Percentiles rank a stretch among this genome's conserved stretches.
phyloP scores from a whole-genome alignment of 768 basidiomycete species.

The Suillus variegatus region DNA sequence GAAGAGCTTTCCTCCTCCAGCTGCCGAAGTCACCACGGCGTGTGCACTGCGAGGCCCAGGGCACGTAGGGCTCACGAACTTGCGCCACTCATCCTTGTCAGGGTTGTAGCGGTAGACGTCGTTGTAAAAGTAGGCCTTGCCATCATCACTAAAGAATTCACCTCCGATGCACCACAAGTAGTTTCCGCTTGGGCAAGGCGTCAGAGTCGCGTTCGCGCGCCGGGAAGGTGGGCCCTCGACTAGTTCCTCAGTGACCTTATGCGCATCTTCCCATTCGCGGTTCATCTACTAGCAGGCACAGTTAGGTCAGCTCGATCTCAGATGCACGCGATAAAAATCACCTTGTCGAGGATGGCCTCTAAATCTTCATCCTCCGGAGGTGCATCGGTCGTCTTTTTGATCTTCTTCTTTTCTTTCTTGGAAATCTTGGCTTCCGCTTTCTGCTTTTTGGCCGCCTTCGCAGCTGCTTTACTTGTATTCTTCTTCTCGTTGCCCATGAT shows the following conservation, averaged over 20 bases:
- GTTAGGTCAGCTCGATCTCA: constrained; percentile 6
- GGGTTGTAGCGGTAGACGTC: constrained; percentile 87
- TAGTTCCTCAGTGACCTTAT: constrained; percentile 83
- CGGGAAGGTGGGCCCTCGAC: constrained; percentile 81
- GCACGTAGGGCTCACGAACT: constrained; percentile 79
- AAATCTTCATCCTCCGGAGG: constrained; percentile 77
- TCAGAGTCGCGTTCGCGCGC: constrained; percentile 82
- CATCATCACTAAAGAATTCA: constrained; percentile 87
- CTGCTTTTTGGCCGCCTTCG: constrained; percentile 67
- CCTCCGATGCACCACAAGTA: constrained; percentile 86
- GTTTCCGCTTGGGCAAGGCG: constrained; percentile 76
- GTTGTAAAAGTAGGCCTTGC: constrained; percentile 83
- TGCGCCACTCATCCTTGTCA: constrained; percentile 92
- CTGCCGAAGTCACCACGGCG: constrained; percentile 70
- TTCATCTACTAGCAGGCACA: constrained; percentile 58
- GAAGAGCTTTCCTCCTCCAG: constrained; percentile 84
- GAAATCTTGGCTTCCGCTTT: constrained; percentile 70
- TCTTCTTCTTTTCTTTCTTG: constrained; percentile 67
- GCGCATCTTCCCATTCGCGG: constrained; percentile 80
- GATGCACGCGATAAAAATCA: constrained; percentile 26
- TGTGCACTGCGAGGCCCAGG: constrained; percentile 90
- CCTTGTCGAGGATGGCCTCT: constrained; percentile 82
- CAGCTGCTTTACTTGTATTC: constrained; percentile 33
- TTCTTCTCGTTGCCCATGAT: constrained; percentile 24
- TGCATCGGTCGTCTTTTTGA: constrained; percentile 48